These are phyloP conservation scores for Cercospora sp. DNA, from an alignment of 2,329 filamentous ascomycete species.

Conservation along the genomic window DNA sequence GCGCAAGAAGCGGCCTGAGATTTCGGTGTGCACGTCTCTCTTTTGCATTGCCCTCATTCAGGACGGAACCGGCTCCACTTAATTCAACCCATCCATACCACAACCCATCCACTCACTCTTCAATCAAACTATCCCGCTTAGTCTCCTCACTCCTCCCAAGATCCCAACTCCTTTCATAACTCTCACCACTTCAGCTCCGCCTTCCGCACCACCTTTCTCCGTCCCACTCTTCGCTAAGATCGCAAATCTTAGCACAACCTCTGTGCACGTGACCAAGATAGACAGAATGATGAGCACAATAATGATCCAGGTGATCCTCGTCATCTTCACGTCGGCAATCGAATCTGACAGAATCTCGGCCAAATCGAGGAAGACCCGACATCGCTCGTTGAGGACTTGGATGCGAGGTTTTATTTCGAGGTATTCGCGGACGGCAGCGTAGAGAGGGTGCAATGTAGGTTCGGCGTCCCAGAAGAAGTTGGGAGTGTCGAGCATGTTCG, in stretches of 20 bases:
- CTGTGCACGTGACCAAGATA: conserved; percentile 85
- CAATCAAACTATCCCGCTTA: neutral
- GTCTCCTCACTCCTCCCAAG: neutral
- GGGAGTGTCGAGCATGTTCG: conserved; percentile 91
- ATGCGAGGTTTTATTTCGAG: conserved; percentile 96
- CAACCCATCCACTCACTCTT: neutral
- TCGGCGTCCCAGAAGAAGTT: conserved; percentile 99
- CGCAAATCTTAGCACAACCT: conserved; percentile 82
- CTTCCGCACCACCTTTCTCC: conserved; percentile 7
- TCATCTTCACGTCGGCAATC: conserved; percentile 94
- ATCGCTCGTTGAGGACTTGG: conserved; percentile 94
- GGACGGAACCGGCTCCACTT: too few species aligned
- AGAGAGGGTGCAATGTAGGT: conserved; percentile 89
- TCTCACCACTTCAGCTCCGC: neutral
- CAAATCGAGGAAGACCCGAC: conserved; percentile 91
- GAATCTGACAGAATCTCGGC: conserved; percentile 92
- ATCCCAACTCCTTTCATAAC: conserved; percentile 11
- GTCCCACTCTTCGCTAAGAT: conserved; percentile 54
- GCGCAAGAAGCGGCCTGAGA: neutral
- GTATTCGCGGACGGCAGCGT: conserved; percentile 92
- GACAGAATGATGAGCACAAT: conserved; percentile 89
- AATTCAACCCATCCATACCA: neutral
- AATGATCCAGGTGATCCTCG: conserved; percentile 94
- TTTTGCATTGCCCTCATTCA: too few species aligned
- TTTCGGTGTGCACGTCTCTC: neutral